Percentiles rank a stretch among this genome's conserved stretches.
Conservation (phyloP, 345 rosid genomes). For the Gossypium turneri region DNA sequence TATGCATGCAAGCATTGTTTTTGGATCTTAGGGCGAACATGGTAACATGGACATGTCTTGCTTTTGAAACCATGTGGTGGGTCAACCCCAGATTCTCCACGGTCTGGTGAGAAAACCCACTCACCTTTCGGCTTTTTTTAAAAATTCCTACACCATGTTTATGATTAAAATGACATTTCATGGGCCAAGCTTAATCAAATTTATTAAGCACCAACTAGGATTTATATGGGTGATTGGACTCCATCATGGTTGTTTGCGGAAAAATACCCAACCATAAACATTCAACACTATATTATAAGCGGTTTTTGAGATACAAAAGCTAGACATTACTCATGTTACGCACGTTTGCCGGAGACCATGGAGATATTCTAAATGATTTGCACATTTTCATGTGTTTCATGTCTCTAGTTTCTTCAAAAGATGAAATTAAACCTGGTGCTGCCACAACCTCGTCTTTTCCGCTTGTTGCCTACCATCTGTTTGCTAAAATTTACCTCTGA, state of each 20-base stretch:
- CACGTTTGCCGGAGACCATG: background rate
- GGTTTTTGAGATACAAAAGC: background rate
- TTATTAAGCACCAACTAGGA: no score
- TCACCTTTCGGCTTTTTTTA: background rate
- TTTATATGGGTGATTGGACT: background rate
- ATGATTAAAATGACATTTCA: background rate
- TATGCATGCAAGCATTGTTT: conserved; percentile 25
- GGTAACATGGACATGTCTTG: conserved; percentile 59
- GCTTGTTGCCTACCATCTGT: background rate
- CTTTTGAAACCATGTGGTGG: conserved; percentile 5
- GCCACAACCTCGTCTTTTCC: background rate
- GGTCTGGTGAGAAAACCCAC: background rate
- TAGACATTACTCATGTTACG: conserved; percentile 2
- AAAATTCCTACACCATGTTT: background rate
- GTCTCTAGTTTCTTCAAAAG: background rate
- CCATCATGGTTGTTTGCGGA: background rate
- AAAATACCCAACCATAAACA: background rate
- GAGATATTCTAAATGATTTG: background rate
- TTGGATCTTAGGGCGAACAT: conserved; percentile 31
- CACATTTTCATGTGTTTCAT: background rate
- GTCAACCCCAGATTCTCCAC: conserved; percentile 5
- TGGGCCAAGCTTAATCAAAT: background rate
- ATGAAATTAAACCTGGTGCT: background rate
- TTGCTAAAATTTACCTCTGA: background rate
- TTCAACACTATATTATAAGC: background rate